A percentile compares a stretch with the other conserved stretches of the same genome.
Evolutionary conservation across 805 yeast species (phyloP).

Genomic region (Hanseniaspora meyeri): DNA sequence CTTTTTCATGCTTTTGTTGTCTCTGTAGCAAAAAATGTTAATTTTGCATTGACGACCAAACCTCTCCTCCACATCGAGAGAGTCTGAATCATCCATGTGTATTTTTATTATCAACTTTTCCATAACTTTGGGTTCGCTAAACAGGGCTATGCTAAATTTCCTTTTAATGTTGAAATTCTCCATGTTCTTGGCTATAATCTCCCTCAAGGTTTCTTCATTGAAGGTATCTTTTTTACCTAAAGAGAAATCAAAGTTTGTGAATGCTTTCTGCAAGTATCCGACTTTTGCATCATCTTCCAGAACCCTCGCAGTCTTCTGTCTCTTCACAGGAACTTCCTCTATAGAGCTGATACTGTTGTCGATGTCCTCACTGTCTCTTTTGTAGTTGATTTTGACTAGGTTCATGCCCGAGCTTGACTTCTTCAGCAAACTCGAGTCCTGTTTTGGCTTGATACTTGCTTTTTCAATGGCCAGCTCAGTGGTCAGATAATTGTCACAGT

Average conservation of each 20-base stretch:
- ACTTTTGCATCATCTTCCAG: neutral
- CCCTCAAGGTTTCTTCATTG: neutral
- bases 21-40: neutral
- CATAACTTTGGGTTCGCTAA: neutral
- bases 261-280: neutral
- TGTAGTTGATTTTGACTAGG: neutral
- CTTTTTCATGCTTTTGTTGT: neutral
- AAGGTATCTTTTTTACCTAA: neutral
- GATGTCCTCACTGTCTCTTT: neutral
- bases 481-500: constrained; percentile 1
- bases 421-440: neutral
- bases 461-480: neutral
- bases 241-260: neutral
- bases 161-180: neutral
- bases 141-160: neutral
- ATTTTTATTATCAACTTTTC: neutral
- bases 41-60: constrained; percentile 5
- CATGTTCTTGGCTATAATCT: neutral
- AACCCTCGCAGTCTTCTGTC: neutral
- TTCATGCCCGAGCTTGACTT: neutral
- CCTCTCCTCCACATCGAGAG: neutral
- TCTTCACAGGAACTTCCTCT: neutral
- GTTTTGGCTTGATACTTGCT: neutral
- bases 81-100: neutral
- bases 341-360: neutral